Evolutionary conservation across 2,329 filamentous ascomycete species (phyloP).

Genomic region (Periconia sp.): DNA sequence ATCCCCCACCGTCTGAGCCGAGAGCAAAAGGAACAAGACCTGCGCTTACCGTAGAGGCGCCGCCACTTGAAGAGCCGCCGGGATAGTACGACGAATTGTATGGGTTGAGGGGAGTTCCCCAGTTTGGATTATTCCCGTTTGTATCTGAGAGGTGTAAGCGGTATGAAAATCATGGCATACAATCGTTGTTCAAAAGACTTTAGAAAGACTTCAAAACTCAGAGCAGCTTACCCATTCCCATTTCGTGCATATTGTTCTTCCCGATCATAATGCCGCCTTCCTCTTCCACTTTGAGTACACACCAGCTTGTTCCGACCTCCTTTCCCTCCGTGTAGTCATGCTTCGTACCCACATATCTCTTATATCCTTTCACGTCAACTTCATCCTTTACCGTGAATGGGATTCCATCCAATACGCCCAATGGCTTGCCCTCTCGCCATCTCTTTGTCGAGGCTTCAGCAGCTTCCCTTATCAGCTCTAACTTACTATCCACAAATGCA

Average conservation of each 20-base stretch:
- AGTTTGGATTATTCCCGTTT: constrained; percentile 77
- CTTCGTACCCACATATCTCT: constrained; percentile 65
- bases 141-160: constrained; percentile 56
- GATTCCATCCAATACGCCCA: constrained; percentile 76
- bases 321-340: constrained; percentile 56
- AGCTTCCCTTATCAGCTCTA: constrained; percentile 64
- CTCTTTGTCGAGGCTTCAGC: constrained; percentile 73
- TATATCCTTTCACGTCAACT: constrained; percentile 69
- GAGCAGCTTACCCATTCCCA: constrained; percentile 63
- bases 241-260: constrained; percentile 78
- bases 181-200: neutral
- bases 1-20: constrained; percentile 73
- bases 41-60: constrained; percentile 67
- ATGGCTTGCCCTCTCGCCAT: constrained; percentile 65
- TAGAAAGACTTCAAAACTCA: neutral
- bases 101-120: constrained; percentile 77
- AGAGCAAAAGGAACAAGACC: constrained; percentile 75
- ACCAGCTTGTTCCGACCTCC: constrained; percentile 65
- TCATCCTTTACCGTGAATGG: constrained; percentile 86
- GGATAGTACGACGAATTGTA: constrained; percentile 76
- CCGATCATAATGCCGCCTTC: constrained; percentile 75
- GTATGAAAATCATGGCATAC: neutral
- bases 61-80: constrained; percentile 79
- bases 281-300: constrained; percentile 69
- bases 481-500: constrained; percentile 71